These are phyloP conservation scores for Paracoccidioides brasiliensis DNA, from an alignment of 2,329 filamentous ascomycete species.

Conservation along the genomic window DNA sequence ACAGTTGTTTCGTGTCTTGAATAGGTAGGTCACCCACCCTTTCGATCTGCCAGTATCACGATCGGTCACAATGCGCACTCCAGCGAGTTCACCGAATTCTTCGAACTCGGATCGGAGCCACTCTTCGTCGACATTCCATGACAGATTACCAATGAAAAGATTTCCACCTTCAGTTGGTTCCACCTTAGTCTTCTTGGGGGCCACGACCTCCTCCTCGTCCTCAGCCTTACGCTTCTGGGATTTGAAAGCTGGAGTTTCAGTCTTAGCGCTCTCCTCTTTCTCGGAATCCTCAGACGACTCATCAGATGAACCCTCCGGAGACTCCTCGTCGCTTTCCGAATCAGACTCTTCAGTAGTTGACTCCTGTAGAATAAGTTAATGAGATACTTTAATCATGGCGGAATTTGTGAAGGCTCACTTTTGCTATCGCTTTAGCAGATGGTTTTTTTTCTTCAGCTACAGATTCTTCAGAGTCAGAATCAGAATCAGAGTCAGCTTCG, in stretches of 20 bases:
- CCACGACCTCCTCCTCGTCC: constrained; percentile 25
- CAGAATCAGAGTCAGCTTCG: constrained; percentile 13
- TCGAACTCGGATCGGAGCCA: constrained; percentile 71
- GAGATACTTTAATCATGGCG: constrained; percentile 3
- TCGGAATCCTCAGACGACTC: constrained; percentile 19
- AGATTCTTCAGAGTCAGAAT: constrained; percentile 14
- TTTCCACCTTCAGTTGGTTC: constrained; percentile 40
- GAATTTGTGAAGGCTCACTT: constrained; percentile 12
- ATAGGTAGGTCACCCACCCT: constrained; percentile 39
- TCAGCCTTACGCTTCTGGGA: constrained; percentile 39
- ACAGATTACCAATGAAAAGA: constrained; percentile 80
- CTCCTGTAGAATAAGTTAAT: not conserved
- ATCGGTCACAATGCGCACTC: constrained; percentile 72
- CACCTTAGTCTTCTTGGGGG: constrained; percentile 52
- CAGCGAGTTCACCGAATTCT: constrained; percentile 57
- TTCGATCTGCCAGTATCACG: constrained; percentile 69
- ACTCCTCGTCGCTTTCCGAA: not conserved
- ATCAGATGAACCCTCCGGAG: constrained; percentile 10
- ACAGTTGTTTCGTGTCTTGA: not conserved
- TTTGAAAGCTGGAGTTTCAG: constrained; percentile 12
- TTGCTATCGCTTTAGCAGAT: constrained; percentile 11
- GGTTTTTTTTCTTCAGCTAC: constrained; percentile 10
- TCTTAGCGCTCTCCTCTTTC: constrained; percentile 18
- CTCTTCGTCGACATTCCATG: constrained; percentile 82
- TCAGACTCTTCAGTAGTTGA: constrained; percentile 5